Evolutionary conservation across 495 filamentous ascomycete species (phyloP), one percentile per base, ranked within the genome.

Genomic region (Penicillium angulare): DNA sequence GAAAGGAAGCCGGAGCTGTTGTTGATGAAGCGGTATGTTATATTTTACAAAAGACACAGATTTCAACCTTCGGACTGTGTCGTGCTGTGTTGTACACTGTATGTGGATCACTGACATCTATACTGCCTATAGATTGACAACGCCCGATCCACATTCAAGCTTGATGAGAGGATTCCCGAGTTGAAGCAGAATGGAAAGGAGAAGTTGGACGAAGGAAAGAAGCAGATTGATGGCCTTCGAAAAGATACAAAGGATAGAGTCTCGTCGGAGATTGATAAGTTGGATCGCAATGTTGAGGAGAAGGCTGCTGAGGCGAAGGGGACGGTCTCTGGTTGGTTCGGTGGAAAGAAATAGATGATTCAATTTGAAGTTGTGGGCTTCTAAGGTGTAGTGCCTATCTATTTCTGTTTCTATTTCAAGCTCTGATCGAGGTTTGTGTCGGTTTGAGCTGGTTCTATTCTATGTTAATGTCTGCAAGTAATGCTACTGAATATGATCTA

Each of bases 321-420:
- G 44, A 81, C 81, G 16, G 68, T 93, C 50, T 85, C 84, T 22
- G 81, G 85, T 45, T 96, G 90, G 90, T 92, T 95, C 54, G 84
- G 88, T 27, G 60, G 74, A 29, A 82, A 81, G 65, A 80, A 84
- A 65, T 87, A 82, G 61, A 42, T n/a, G n/a, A n/a, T n/a, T n/a
- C n/a, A n/a, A n/a, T n/a, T n/a, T n/a, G n/a, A n/a, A n/a, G n/a
- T n/a, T n/a, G n/a, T n/a, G n/a, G n/a, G n/a, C n/a, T n/a, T n/a
- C n/a, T n/a, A n/a, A n/a, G n/a, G n/a, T n/a, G n/a, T n/a, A n/a
- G n/a, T n/a, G n/a, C n/a, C n/a, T n/a, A n/a, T n/a, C n/a, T n/a
- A n/a, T n/a, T n/a, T n/a, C n/a, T n/a, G n/a, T n/a, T n/a, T n/a
- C n/a, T n/a, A n/a, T n/a, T n/a, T n/a, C n/a, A n/a, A n/a, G n/a